Evolutionary conservation across 768 basidiomycete species (phyloP).

Genomic region (Strobilomyces confusus): DNA sequence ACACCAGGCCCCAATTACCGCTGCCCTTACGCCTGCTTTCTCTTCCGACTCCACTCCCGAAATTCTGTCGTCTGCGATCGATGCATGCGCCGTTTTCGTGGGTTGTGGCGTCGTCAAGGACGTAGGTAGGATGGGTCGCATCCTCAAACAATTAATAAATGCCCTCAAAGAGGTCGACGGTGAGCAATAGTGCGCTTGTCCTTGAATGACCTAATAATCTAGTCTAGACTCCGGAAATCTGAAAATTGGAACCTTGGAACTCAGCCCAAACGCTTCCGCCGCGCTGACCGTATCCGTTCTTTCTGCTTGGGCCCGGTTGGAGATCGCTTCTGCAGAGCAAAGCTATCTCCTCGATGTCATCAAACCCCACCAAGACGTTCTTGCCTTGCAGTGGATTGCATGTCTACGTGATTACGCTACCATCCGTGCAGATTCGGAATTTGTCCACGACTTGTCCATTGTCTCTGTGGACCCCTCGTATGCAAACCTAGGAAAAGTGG

Average conservation of each 20-base stretch:
- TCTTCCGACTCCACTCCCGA: constrained; percentile 94
- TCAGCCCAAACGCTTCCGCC: constrained; percentile 91
- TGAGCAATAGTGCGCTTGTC: constrained; percentile 26
- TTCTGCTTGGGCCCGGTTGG: constrained; percentile 93
- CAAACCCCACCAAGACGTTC: constrained; percentile 67
- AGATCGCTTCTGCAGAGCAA: constrained; percentile 72
- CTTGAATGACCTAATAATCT: constrained; percentile 5
- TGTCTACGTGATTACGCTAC: constrained; percentile 90
- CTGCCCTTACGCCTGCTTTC: constrained; percentile 95
- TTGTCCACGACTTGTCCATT: constrained; percentile 69
- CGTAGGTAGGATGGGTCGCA: constrained; percentile 86
- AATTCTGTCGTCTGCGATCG: constrained; percentile 86
- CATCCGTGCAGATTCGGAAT: constrained; percentile 85
- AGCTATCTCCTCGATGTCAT: constrained; percentile 77
- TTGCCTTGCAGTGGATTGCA: constrained; percentile 85
- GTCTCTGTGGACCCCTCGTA: constrained; percentile 78
- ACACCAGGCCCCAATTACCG: constrained; percentile 96
- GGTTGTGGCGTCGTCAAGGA: constrained; percentile 94
- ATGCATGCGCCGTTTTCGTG: constrained; percentile 92
- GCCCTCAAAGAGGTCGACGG: constrained; percentile 91
- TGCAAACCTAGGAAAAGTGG: constrained; percentile 85
- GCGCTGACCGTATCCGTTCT: constrained; percentile 92
- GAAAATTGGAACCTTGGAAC: constrained; percentile 81
- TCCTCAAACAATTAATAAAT: constrained; percentile 81
- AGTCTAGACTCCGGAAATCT: constrained; percentile 73